Percentiles rank a stretch among this genome's conserved stretches.
phyloP scores from a whole-genome alignment of 495 filamentous ascomycete species.

The Penicillium dipodomyicola region DNA sequence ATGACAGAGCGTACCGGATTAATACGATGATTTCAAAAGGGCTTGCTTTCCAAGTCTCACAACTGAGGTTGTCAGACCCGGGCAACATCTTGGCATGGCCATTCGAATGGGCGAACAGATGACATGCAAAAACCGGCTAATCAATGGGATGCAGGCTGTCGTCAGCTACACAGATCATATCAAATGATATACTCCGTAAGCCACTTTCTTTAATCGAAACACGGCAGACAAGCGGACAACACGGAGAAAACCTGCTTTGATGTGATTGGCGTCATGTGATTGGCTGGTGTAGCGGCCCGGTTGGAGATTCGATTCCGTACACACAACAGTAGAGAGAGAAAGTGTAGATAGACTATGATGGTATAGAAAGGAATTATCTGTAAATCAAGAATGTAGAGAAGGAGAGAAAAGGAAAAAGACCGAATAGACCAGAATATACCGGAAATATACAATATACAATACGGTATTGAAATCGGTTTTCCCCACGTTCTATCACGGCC shows the following conservation, averaged over 20 bases:
- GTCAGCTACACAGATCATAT: conserved; percentile 2
- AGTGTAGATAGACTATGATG: neutral
- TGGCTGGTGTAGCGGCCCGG: conserved; percentile 29
- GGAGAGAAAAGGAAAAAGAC: neutral
- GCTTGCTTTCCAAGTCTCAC: neutral
- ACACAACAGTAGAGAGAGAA: neutral
- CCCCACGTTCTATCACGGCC: conserved; percentile 12
- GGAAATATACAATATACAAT: neutral
- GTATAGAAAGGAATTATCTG: neutral
- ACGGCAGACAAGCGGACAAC: conserved; percentile 12
- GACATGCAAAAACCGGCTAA: neutral
- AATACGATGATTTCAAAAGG: neutral
- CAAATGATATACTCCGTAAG: neutral
- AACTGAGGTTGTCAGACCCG: neutral
- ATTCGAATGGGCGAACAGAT: neutral
- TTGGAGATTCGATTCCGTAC: conserved; percentile 12
- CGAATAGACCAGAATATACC: neutral
- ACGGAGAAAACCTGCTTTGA: conserved; percentile 29
- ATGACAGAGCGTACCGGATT: neutral
- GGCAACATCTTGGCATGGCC: neutral
- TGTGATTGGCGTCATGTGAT: conserved; percentile 12
- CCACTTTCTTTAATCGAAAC: conserved; percentile 8
- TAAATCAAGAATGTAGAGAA: neutral
- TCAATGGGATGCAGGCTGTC: neutral
- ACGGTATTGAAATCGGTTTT: neutral